Conservation (phyloP, 2,329 filamentous ascomycete species). For the Aspergillus arachidicola region DNA sequence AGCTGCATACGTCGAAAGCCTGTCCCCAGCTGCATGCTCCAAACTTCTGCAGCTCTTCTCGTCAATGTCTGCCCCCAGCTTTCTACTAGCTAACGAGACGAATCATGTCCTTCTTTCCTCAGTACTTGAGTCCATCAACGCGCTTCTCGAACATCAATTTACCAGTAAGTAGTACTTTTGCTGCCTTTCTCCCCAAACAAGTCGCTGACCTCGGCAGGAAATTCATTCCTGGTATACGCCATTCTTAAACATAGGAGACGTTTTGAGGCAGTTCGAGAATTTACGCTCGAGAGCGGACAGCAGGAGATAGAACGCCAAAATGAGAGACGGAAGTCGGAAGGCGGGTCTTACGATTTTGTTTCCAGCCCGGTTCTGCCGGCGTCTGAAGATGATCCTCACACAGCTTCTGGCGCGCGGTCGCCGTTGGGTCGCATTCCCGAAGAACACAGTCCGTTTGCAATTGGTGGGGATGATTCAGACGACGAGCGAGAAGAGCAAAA, state of each 20-base stretch:
- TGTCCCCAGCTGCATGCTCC: constrained; percentile 73
- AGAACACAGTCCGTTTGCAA: constrained; percentile 80
- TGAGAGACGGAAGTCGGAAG: constrained; percentile 67
- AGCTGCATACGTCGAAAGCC: constrained; percentile 76
- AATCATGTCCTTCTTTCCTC: constrained; percentile 83
- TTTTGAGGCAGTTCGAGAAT: constrained; percentile 81
- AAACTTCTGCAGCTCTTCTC: constrained; percentile 86
- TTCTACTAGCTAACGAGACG: constrained; percentile 86
- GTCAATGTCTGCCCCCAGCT: constrained; percentile 91
- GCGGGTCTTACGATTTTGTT: constrained; percentile 37
- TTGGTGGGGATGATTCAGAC: constrained; percentile 76
- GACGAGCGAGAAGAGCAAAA: constrained; percentile 62
- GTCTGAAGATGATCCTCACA: constrained; percentile 44
- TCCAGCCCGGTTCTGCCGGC: constrained; percentile 40
- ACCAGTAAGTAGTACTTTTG: constrained; percentile 57
- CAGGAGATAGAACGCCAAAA: constrained; percentile 85
- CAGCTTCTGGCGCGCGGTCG: constrained; percentile 55
- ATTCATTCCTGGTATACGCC: constrained; percentile 77
- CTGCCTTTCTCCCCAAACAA: neutral
- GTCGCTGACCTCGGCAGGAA: constrained; percentile 57
- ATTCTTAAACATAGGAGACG: constrained; percentile 78
- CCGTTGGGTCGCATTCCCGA: constrained; percentile 71
- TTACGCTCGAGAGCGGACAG: constrained; percentile 89
- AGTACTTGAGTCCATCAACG: constrained; percentile 84
- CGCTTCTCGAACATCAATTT: constrained; percentile 87